Evolutionary conservation across 306 rosid genomes (phyloP).

Genomic region (Casuarina cunninghamiana): DNA sequence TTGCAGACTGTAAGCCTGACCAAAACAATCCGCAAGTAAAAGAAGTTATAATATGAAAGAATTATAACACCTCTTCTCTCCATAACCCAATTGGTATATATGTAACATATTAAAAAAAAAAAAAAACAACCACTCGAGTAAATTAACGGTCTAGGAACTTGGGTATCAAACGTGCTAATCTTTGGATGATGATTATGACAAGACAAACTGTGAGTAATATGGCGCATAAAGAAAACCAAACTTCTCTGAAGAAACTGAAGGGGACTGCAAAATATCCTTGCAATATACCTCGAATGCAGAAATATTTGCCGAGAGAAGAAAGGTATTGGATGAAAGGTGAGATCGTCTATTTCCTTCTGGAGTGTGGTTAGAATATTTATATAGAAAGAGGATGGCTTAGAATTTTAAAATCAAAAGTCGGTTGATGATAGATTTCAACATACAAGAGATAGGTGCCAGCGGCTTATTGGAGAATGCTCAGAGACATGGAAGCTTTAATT

Average conservation of each 20-base stretch:
- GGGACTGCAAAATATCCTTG: not conserved
- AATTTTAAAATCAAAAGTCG: conserved; percentile 3
- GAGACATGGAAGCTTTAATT: conserved; percentile 3
- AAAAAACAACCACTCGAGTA: not conserved
- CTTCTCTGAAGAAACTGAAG: not conserved
- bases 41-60: not conserved
- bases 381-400: conserved; percentile 29
- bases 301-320: conserved; percentile 3
- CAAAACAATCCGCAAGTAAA: not conserved
- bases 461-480: conserved; percentile 9
- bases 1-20: conserved; percentile 7
- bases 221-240: not conserved
- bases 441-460: conserved; percentile 22
- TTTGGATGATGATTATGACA: not conserved
- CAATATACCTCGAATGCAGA: conserved; percentile 5
- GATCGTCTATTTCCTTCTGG: not conserved
- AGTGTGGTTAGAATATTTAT: conserved; percentile 27
- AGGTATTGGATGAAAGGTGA: conserved; percentile 3
- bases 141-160: not conserved
- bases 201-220: not conserved
- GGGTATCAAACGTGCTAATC: not conserved
- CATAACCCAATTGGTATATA: too few species aligned
- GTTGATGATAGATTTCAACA: conserved; percentile 9
- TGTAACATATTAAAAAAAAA: too few species aligned
- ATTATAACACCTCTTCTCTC: not conserved